These are phyloP conservation scores for Stephanodiscus minutulus DNA, from an alignment of 108 stramenopile species.

Conservation along the genomic window DNA sequence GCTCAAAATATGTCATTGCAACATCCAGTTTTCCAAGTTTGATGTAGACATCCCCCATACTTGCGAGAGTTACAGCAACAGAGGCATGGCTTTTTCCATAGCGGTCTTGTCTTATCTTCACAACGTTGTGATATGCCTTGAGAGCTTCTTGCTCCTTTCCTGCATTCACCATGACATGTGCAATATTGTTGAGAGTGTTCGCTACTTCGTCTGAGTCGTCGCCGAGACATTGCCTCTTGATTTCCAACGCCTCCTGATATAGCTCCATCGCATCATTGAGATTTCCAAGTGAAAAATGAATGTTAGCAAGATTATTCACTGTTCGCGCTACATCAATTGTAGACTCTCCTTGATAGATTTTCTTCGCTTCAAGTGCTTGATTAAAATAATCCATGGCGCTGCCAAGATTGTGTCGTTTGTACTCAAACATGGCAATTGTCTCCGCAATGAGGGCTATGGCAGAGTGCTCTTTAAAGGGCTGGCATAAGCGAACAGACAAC, in stretches of 20 bases:
- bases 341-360: constrained; percentile 35
- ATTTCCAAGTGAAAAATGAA: constrained; percentile 51
- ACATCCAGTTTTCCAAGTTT: constrained; percentile 45
- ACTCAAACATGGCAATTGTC: constrained; percentile 56
- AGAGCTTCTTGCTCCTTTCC: constrained; percentile 50
- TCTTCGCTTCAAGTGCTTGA: constrained; percentile 51
- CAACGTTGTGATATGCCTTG: constrained; percentile 42
- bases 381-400: constrained; percentile 50
- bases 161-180: constrained; percentile 50
- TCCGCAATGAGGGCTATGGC: constrained; percentile 54
- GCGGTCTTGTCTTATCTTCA: constrained; percentile 40
- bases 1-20: constrained; percentile 51
- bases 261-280: constrained; percentile 51
- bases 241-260: constrained; percentile 49
- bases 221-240: constrained; percentile 47
- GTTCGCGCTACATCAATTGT: constrained; percentile 51
- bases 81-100: constrained; percentile 49
- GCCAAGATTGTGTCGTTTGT: constrained; percentile 50
- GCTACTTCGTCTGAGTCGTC: constrained; percentile 51
- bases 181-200: constrained; percentile 54
- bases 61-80: constrained; percentile 49
- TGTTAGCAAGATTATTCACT: constrained; percentile 56
- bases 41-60: constrained; percentile 55
- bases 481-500: constrained; percentile 44
- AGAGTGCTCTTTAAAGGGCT: constrained; percentile 46